Base-by-base conservation (phyloP, 164 flowering plant species). In the Stephania cephalantha region DNA sequence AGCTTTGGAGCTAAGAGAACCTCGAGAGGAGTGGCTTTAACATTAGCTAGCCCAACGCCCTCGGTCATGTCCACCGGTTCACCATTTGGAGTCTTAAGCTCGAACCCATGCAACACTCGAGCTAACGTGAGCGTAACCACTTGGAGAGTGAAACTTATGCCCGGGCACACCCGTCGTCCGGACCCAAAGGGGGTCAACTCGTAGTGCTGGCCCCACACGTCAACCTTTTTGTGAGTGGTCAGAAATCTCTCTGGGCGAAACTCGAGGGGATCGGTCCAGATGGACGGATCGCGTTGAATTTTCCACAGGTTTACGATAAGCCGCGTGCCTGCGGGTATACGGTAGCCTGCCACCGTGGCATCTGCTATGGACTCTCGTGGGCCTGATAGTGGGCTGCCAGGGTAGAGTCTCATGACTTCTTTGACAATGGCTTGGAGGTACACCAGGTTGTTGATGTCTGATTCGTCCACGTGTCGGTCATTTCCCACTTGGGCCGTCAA, bases 181-280 rank as follows among this genome's bases (percentile, higher is more conserved):
- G 25, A 0, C 45, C 85, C 80, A n/a, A 82, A 84, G 0, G 86
- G 85, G 0, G 77, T 22, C 20, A 69, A 50, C 63, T 82, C 83
- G 53, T 72, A 82, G 29, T 53, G 8, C 18, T 70, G 72, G 8
- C 83, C 83, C 45, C 67, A n/a, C 3, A 78, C 66, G 42, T 77
- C 78, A 6, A 78, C 22, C 7, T 70, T 71, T 13, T 18, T 67
- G 20, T 80, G 76, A 8, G 31, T 61, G 0, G 76, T 78, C 8
- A 82, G 71, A 71, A 85, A 83, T 46, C 85, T 79, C 64, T 81
- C 87, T 0, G 85, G 84, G 6, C 22, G 46, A 64, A 85, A 75
- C 29, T 75, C 67, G 7, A 11, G 11, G 11, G 77, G 72, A 2
- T 75, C 61, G 2, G 77, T 7, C 77, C 77, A 75, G 8, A 75